Evolutionary conservation across 2,329 filamentous ascomycete genomes (phyloP), one percentile per base, ranked within the genome.

Genomic region (Aspergillus pseudonomiae): DNA sequence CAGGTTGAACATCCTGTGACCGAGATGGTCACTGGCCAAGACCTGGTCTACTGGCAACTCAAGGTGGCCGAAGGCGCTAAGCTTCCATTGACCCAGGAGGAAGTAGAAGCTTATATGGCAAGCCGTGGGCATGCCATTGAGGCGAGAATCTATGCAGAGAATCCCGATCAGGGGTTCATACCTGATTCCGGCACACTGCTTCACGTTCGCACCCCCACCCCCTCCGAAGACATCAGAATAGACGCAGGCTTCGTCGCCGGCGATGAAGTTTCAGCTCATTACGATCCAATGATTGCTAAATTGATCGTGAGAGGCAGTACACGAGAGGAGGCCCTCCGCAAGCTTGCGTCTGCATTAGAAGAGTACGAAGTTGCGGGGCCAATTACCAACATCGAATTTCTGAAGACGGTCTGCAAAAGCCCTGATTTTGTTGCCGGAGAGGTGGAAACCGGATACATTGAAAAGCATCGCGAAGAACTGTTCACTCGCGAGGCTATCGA

Each of bases 221-320:
- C 85, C 6, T 86, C 88, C 43, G 85, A 90, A 0, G 91, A 93
- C 67, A 86, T 98, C 36, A 89, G 95, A 46, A 93, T 99, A 68
- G 95, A 99, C 73, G 93, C 94, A 53, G 95, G 95, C 1, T 98
- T 98, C 76, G 87, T 94, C 32, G 86, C 93, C 69, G 95, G 95
- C 30, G 94, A 97, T 75, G 92, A 93, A 66, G 92, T 99, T 3
- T 96, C 94, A 0, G 92, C 94, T 63, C 92, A 95, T 60, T 99
- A 99, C 78, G 95, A 99, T 71, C 95, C 95, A 32, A 99, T 99
- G 95, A 97, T 99, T 69, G 92, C 95, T 52, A 99, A 99, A 80
- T 86, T 99, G 59, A 99, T 99, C 70, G 93, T 98, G 6, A 88
- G 92, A 63, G 95, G 92, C 0, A 86, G 88, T 19, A 90, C 90